Base-by-base conservation (phyloP, 768 basidiomycete species). In the Leccinum truebloodii region DNA sequence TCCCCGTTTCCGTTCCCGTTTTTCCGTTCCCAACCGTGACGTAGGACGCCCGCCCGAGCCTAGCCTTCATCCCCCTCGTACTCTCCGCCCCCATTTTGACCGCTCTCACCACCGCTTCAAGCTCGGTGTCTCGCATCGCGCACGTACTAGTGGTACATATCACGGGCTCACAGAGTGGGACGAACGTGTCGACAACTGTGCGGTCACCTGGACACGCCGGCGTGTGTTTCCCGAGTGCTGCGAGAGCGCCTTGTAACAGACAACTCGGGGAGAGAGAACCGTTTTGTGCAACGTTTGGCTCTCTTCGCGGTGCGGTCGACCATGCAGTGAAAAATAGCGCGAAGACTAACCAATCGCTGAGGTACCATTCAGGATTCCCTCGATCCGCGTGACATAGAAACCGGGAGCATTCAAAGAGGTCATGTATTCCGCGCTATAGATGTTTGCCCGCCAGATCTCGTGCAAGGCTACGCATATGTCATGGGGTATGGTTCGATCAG, bases 331-430 rank as follows among this genome's bases (percentile, higher is more conserved):
- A 72, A 62, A 79, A 81, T 48, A 81, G 30, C 30, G 28, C 28
- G 28, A 28, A 28, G 7, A 28, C 28, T 28, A 28, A 28, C 7
- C 28, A 18, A 28, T 26, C 3, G 14, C 18, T 7, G 18, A 41
- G n/a, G 14, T 54, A 61, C 61, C 50, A 34, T 66, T 66, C 18
- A 62, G 41, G 30, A 60, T 66, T 34, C 35, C 60, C 20, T 69
- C 48, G 24, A 58, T 53, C 37, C 67, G 70, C n/a, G 79, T 76
- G 26, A 79, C 63, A 62, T 85, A 84, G 66, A 85, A 81, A 26
- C 83, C 83, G 1, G 85, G 84, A n/a, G 82, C 82, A 65, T 85
- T 85, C 60, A 86, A 77, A 8, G 82, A 83, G 2, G 84, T 84
- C 83, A 86, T 85, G 69, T 80, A 86, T 3, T 80, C 69, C 4